Conservation (phyloP, 805 yeast genomes). For the Tetrapisispora namnaoensis region DNA sequence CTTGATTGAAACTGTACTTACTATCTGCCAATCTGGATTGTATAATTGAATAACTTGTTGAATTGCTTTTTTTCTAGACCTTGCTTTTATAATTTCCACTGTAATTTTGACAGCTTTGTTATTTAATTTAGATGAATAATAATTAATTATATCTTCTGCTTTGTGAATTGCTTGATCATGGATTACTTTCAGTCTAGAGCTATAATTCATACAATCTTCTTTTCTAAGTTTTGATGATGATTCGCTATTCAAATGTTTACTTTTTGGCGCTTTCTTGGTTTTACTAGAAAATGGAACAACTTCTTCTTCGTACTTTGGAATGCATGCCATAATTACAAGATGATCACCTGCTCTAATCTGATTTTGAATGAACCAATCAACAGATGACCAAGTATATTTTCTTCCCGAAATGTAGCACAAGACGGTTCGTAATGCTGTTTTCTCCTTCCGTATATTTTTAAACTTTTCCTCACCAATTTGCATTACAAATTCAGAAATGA, state of each 20-base stretch:
- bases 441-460: background rate
- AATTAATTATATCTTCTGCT: slow-evolving; percentile 17
- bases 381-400: slow-evolving; percentile 64
- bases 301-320: slow-evolving; percentile 28
- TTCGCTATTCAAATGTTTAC: background rate
- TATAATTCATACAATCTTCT: slow-evolving; percentile 4
- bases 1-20: slow-evolving; percentile 29
- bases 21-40: slow-evolving; percentile 23
- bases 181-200: slow-evolving; percentile 16
- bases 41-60: slow-evolving; percentile 19
- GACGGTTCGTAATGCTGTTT: slow-evolving; percentile 33
- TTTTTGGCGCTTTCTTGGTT: background rate
- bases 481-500: background rate
- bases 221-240: background rate
- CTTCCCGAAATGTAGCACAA: slow-evolving; percentile 56
- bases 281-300: background rate
- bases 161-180: slow-evolving; percentile 20
- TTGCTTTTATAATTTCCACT: slow-evolving; percentile 24
- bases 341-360: slow-evolving; percentile 56
- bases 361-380: slow-evolving; percentile 55
- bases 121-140: slow-evolving; percentile 18
- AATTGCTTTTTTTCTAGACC: slow-evolving; percentile 17
- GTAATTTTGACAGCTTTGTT: slow-evolving; percentile 22
- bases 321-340: slow-evolving; percentile 47
- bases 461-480: slow-evolving; percentile 6